Evolutionary conservation across 805 yeast genomes (phyloP).

Genomic region (Ogataea glucozyma): DNA sequence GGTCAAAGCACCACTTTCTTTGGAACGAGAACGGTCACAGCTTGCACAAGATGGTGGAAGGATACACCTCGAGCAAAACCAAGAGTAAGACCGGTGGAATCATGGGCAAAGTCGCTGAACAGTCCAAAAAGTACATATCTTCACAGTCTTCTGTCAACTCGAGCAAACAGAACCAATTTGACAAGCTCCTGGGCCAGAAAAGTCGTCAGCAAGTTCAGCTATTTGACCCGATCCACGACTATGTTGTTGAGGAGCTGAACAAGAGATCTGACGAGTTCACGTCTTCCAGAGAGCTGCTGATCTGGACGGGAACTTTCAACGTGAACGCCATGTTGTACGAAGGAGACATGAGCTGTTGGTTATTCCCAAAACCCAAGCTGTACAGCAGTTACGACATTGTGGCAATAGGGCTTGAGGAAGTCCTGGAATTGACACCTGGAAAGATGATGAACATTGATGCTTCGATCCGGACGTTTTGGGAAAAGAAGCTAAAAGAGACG

Average conservation of each 20-base stretch:
- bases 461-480: constrained; percentile 62
- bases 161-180: constrained; percentile 34
- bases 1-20: constrained; percentile 41
- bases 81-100: constrained; percentile 46
- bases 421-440: constrained; percentile 80
- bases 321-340: constrained; percentile 51
- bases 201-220: constrained; percentile 48
- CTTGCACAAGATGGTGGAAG: constrained; percentile 41
- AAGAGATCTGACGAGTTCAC: constrained; percentile 43
- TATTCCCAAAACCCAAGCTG: constrained; percentile 44
- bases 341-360: constrained; percentile 44
- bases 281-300: constrained; percentile 40
- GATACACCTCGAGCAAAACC: constrained; percentile 40
- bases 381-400: constrained; percentile 61
- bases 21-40: constrained; percentile 50
- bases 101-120: constrained; percentile 44
- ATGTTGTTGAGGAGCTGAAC: constrained; percentile 43
- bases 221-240: constrained; percentile 57
- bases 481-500: constrained; percentile 52
- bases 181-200: constrained; percentile 50
- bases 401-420: constrained; percentile 86
- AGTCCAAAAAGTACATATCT: constrained; percentile 36
- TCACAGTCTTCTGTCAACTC: constrained; percentile 21
- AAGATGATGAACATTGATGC: constrained; percentile 81
- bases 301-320: constrained; percentile 55